phyloP scores from a whole-genome alignment of 2,329 filamentous ascomycete species.

The Exophiala calicioides region DNA sequence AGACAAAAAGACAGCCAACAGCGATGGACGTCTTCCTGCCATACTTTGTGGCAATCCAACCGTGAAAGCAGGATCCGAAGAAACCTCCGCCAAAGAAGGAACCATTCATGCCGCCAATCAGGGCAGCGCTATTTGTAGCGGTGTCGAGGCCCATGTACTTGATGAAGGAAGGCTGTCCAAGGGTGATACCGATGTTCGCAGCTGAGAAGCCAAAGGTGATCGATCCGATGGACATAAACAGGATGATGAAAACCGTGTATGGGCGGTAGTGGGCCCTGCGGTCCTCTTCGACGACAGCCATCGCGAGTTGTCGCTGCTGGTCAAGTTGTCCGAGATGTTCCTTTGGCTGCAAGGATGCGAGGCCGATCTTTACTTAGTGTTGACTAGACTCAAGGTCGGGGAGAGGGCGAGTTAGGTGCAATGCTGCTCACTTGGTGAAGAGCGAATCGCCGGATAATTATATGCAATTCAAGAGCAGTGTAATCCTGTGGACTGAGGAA shows the following conservation, averaged over 20 bases:
- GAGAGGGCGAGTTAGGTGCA: no score
- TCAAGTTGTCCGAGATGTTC: no score
- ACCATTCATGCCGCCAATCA: neutral
- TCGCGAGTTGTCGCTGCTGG: no score
- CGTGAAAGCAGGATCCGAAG: conserved; percentile 2
- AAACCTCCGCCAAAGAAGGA: conserved; percentile 14
- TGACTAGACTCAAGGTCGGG: no score
- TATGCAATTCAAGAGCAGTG: no score
- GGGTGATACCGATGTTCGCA: conserved; percentile 15
- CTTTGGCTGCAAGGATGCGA: no score
- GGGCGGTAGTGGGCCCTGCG: no score
- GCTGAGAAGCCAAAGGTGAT: conserved; percentile 9
- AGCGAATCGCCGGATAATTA: no score
- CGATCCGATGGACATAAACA: conserved; percentile 6
- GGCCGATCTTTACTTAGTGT: no score
- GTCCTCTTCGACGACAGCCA: no score
- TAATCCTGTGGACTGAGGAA: no score
- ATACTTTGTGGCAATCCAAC: neutral
- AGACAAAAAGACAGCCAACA: neutral
- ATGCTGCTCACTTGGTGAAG: no score
- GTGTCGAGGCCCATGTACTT: conserved; percentile 25
- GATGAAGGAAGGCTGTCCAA: conserved; percentile 47
- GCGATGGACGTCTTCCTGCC: conserved; percentile 3
- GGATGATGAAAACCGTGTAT: conserved; percentile 1
- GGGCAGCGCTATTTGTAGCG: neutral